Evolutionary conservation across 805 yeast genomes (phyloP).

Genomic region (Candida chilensis): DNA sequence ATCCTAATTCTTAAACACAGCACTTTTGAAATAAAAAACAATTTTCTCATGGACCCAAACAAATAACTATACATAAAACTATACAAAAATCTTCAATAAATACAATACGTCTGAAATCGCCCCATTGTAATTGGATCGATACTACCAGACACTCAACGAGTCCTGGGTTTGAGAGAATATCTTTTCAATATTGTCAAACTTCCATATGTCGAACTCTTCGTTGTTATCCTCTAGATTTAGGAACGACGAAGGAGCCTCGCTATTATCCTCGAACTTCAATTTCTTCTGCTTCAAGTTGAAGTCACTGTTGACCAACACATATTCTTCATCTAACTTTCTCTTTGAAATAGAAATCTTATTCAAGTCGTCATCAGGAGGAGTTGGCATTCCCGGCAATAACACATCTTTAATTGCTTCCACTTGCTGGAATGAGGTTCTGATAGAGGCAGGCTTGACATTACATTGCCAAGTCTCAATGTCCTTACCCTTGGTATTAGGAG

Average conservation of each 20-base stretch:
- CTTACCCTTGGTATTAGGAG: conserved; percentile 9
- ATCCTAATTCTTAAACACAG: no score
- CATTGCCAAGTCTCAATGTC: conserved; percentile 27
- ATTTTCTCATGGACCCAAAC: no score
- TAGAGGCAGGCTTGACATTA: conserved; percentile 33
- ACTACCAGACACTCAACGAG: no score
- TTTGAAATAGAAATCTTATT: not conserved
- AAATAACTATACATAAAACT: no score
- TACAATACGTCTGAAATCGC: no score
- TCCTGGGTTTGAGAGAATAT: no score
- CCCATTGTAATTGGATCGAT: no score
- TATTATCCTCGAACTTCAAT: conserved; percentile 2
- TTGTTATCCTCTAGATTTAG: conserved; percentile 4
- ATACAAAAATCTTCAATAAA: no score
- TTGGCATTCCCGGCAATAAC: conserved; percentile 15
- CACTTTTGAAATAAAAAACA: no score
- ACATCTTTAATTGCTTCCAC: conserved; percentile 26
- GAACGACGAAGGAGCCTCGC: conserved; percentile 6
- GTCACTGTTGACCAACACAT: conserved; percentile 2
- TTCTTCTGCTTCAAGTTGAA: conserved; percentile 5
- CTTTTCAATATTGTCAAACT: conserved; percentile 3
- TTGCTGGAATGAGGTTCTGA: conserved; percentile 36
- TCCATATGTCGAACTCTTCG: conserved; percentile 1
- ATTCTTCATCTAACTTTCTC: conserved; percentile 1
- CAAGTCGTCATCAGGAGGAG: conserved; percentile 22